These are phyloP conservation scores for Pichia norvegensis DNA, from an alignment of 1,139 yeast species.

Conservation along the genomic window DNA sequence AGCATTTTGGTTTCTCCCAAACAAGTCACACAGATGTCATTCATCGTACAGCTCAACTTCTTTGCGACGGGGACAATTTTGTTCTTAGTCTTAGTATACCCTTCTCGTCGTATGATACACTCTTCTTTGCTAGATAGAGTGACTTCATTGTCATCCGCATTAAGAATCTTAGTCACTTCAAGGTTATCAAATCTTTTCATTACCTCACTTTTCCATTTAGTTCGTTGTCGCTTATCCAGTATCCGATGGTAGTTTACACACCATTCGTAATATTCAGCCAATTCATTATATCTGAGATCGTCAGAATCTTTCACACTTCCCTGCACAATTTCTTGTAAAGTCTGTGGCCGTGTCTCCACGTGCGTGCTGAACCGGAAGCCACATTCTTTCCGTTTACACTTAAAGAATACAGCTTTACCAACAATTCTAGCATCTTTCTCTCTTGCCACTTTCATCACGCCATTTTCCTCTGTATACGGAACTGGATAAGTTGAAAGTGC, in stretches of 20 bases:
- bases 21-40: slow-evolving; percentile 8
- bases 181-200: slow-evolving; percentile 16
- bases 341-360: slow-evolving; percentile 24
- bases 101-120: not conserved
- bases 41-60: slow-evolving; percentile 1
- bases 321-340: slow-evolving; percentile 21
- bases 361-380: slow-evolving; percentile 25
- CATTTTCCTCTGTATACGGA: slow-evolving; percentile 1
- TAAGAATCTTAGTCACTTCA: slow-evolving; percentile 17
- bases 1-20: not conserved
- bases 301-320: not conserved
- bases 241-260: slow-evolving; percentile 5
- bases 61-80: slow-evolving; percentile 4
- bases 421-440: slow-evolving; percentile 10
- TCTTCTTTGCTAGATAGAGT: not conserved
- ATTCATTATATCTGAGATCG: slow-evolving; percentile 1
- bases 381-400: slow-evolving; percentile 24
- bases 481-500: slow-evolving; percentile 12
- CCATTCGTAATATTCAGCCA: slow-evolving; percentile 7
- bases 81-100: not conserved
- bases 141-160: not conserved
- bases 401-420: slow-evolving; percentile 25
- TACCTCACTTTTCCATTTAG: slow-evolving; percentile 14
- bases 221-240: slow-evolving; percentile 6
- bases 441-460: not conserved